These are phyloP conservation scores for Rhizophagus sp. DNA, from an alignment of 192 early-diverging fungal genomes.

Conservation along the genomic window DNA sequence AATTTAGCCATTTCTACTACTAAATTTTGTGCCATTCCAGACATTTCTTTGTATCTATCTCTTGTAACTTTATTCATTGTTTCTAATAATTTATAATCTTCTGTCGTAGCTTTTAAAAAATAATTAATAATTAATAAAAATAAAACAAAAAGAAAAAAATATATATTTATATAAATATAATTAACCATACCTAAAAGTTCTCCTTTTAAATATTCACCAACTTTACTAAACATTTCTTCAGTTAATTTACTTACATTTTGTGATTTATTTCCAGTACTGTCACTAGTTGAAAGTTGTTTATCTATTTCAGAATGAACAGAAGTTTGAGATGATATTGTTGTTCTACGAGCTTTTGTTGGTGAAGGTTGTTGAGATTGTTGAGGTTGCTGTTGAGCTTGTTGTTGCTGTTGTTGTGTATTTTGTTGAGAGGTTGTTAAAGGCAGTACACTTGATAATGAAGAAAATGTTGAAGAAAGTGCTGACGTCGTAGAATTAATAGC, in stretches of 20 bases:
- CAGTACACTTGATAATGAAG: constrained; percentile 22
- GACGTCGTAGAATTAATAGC: constrained; percentile 16
- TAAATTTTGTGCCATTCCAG: constrained; percentile 42
- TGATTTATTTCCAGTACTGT: background rate
- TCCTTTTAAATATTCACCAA: constrained; percentile 42
- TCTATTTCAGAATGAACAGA: constrained; percentile 2
- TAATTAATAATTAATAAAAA: background rate
- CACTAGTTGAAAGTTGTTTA: background rate
- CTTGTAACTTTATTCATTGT: constrained; percentile 43
- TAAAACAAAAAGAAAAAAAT: background rate
- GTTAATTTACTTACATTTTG: constrained; percentile 43
- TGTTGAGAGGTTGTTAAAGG: constrained; percentile 20
- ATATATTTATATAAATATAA: background rate
- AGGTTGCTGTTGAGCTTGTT: background rate
- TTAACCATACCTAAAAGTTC: constrained; percentile 38
- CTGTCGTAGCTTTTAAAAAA: constrained; percentile 37
- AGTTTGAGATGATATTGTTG: background rate
- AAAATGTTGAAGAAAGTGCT: constrained; percentile 19
- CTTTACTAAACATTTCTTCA: constrained; percentile 45
- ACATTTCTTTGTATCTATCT: constrained; percentile 44
- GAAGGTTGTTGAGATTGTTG: background rate
- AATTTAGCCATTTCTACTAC: constrained; percentile 46
- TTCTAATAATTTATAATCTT: constrained; percentile 46
- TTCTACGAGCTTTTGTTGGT: background rate
- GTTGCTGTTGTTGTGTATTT: constrained; percentile 8